These are phyloP conservation scores for Ustilago sp. DNA, from an alignment of 1,284 basidiomycete species.

Conservation along the genomic window DNA sequence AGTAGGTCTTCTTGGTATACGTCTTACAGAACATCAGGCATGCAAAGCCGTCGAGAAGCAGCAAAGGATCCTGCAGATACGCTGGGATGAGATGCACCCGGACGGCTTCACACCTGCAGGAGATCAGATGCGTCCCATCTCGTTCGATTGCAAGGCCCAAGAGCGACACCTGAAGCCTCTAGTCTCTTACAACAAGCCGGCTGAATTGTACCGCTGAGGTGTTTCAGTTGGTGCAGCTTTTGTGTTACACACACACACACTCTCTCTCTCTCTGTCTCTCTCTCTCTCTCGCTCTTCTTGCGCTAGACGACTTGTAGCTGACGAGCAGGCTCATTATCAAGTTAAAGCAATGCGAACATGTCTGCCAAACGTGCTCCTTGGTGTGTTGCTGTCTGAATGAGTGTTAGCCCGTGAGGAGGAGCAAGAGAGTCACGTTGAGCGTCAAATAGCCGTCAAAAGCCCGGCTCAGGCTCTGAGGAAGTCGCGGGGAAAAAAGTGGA, in stretches of 20 bases:
- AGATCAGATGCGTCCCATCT: constrained; percentile 35
- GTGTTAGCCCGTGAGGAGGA: neutral
- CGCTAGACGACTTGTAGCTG: neutral
- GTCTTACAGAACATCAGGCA: constrained; percentile 11
- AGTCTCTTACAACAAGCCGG: constrained; percentile 11
- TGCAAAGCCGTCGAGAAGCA: constrained; percentile 24
- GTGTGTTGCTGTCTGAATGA: neutral
- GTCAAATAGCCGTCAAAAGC: constrained; percentile 43
- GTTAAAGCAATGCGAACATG: neutral
- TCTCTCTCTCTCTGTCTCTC: neutral
- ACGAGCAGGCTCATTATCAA: neutral
- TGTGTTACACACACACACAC: no score
- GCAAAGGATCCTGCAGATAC: constrained; percentile 20
- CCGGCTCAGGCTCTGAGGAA: neutral
- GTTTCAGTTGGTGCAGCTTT: no score
- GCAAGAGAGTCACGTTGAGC: neutral
- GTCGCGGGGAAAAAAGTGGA: constrained; percentile 29
- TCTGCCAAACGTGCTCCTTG: neutral
- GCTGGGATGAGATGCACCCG: constrained; percentile 33
- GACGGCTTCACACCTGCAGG: constrained; percentile 32
- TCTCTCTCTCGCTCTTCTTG: neutral
- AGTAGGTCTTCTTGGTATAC: neutral
- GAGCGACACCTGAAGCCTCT: constrained; percentile 20
- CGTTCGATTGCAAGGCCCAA: constrained; percentile 29
- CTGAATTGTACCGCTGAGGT: constrained; percentile 12